Evolutionary conservation across 257 asterid genomes (phyloP), one percentile per base, ranked within the genome.

Genomic region (Coffea canephora): DNA sequence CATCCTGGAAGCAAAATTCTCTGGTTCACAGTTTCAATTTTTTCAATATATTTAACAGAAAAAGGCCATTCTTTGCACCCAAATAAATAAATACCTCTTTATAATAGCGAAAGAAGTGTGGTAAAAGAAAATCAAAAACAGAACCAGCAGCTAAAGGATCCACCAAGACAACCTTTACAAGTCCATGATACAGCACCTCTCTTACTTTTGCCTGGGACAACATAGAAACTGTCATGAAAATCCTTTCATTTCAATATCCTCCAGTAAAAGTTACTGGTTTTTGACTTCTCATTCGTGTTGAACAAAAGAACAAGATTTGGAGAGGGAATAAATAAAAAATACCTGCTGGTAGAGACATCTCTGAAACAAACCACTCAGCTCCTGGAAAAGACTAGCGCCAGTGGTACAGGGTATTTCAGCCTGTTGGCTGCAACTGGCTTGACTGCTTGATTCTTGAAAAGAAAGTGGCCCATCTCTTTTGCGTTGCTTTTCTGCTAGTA

Each of bases 331-430:
- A 73, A 77, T 43, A 78, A 50, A 49, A 52, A 69, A 73, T 41
- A 91, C 98, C 97, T 93, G 97, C 90, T 91, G 98, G 85, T 88
- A 90, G 71, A 93, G 94, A 84, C 97, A 91, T 87, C 97, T 88
- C 87, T 91, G 97, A 75, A 93, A 88, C 88, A 91, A 87, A 79
- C 98, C 91, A 86, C 91, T 90, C 75, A 93, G 92, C 87, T 93
- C 98, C 79, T 78, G 91, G 86, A 93, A 93, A 84, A 93, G 96
- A 80, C 86, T 86, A 75, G 84, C 80, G 48, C 85, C 87, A 57
- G 78, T 80, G 71, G 89, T 81, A 71, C 57, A 78, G 80, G 80
- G 88, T 79, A 85, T 80, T 86, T 84, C 93, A 87, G 89, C 85
- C 82, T 91, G 96, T 88, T 92, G 98, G 86, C 98, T 93, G 85